Conservation (phyloP, 306 rosid species). For the Biancaea sappan region DNA sequence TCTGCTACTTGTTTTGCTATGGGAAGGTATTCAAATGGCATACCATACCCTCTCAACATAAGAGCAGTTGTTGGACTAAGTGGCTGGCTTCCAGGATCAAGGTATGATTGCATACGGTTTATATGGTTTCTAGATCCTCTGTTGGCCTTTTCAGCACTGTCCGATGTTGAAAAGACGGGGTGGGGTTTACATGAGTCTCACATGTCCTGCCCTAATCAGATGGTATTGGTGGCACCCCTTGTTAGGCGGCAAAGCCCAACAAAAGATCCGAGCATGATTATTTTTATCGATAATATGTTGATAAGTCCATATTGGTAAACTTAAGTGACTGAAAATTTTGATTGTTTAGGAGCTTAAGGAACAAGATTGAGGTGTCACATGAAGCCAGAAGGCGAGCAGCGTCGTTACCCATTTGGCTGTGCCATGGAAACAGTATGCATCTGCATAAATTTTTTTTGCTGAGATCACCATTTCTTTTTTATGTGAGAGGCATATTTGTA, state of each 20-base stretch:
- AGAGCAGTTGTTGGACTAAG: slow-evolving; percentile 91
- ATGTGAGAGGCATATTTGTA: neutral
- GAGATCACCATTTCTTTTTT: neutral
- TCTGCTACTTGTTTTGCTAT: slow-evolving; percentile 94
- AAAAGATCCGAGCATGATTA: no score
- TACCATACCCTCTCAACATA: slow-evolving; percentile 74
- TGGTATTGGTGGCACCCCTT: no score
- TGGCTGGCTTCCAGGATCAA: slow-evolving; percentile 99
- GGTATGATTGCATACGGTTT: slow-evolving; percentile 47
- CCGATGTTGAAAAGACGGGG: no score
- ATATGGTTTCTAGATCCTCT: slow-evolving; percentile 3
- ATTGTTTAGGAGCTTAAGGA: slow-evolving; percentile 69
- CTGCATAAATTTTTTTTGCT: slow-evolving; percentile 21
- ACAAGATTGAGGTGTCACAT: slow-evolving; percentile 80
- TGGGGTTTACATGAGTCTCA: no score
- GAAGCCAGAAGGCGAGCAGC: slow-evolving; percentile 91
- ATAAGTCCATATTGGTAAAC: neutral
- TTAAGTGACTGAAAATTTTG: slow-evolving; percentile 9
- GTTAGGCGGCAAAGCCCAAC: no score
- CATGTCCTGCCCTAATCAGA: no score
- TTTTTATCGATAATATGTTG: no score
- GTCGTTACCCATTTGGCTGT: slow-evolving; percentile 72
- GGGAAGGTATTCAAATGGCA: slow-evolving; percentile 88
- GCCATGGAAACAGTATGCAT: slow-evolving; percentile 82
- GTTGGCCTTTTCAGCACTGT: no score